These are phyloP conservation scores for Starmerella bombi DNA, from an alignment of 805 yeast genomes.

Conservation along the genomic window DNA sequence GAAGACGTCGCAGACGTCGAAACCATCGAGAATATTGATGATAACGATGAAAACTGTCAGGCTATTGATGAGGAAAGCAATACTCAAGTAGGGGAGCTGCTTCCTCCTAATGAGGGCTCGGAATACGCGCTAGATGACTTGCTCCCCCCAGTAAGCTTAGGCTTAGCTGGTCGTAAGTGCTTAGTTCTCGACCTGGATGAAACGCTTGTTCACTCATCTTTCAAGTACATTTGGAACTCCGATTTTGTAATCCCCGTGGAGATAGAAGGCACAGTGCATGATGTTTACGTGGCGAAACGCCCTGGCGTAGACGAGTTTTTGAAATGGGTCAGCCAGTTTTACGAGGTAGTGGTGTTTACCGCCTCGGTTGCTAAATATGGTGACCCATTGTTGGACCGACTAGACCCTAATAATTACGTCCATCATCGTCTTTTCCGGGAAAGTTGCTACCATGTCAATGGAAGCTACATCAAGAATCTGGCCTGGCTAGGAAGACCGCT, in stretches of 20 bases:
- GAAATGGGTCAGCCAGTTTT: conserved; percentile 66
- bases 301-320: conserved; percentile 97
- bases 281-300: conserved; percentile 89
- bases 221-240: conserved; percentile 80
- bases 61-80: not conserved
- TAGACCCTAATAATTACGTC: conserved; percentile 60
- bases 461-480: conserved; percentile 85
- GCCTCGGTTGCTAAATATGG: conserved; percentile 94
- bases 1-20: no score
- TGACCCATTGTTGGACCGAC: conserved; percentile 80
- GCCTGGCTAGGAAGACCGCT: conserved; percentile 91
- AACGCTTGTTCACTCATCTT: conserved; percentile 89
- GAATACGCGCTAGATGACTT: conserved; percentile 33
- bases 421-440: conserved; percentile 93
- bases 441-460: conserved; percentile 84
- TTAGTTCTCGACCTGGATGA: conserved; percentile 87
- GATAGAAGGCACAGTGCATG: conserved; percentile 81
- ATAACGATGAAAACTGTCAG: not conserved
- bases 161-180: conserved; percentile 56
- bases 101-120: not conserved
- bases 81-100: not conserved
- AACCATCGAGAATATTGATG: no score
- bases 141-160: conserved; percentile 24
- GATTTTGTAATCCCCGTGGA: conserved; percentile 97
- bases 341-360: conserved; percentile 92